Conservation (phyloP, 345 rosid genomes). For the Bruguiera parviflora region DNA sequence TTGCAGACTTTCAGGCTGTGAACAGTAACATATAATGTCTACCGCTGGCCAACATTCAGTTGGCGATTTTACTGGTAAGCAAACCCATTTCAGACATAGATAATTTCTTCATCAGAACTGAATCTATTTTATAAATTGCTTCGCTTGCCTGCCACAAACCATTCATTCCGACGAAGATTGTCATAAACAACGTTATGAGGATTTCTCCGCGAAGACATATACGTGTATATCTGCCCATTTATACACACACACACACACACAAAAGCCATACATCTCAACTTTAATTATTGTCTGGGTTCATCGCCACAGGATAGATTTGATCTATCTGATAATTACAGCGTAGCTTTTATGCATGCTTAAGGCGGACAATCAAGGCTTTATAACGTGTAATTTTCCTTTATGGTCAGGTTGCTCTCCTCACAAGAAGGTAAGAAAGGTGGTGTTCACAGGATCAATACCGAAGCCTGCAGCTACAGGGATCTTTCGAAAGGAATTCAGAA, state of each 20-base stretch:
- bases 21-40: neutral
- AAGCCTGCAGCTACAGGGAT: constrained; percentile 82
- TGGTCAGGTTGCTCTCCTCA: constrained; percentile 75
- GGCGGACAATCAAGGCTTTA: neutral
- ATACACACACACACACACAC: too few relatives aligned
- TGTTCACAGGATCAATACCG: constrained; percentile 56
- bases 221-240: neutral
- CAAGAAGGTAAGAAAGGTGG: constrained; percentile 77
- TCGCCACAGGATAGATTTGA: too few relatives aligned
- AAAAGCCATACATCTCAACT: neutral
- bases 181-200: neutral
- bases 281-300: neutral
- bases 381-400: neutral
- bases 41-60: neutral
- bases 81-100: neutral
- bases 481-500: constrained; percentile 63
- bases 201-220: too few relatives aligned
- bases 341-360: neutral
- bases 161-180: neutral
- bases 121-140: neutral
- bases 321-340: too few relatives aligned
- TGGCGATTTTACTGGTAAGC: neutral
- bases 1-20: neutral
- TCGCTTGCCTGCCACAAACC: neutral
- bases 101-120: neutral